Percentiles rank a stretch among this genome's conserved stretches.
Conservation (phyloP, 257 asterid species). For the Gentiana dahurica region DNA sequence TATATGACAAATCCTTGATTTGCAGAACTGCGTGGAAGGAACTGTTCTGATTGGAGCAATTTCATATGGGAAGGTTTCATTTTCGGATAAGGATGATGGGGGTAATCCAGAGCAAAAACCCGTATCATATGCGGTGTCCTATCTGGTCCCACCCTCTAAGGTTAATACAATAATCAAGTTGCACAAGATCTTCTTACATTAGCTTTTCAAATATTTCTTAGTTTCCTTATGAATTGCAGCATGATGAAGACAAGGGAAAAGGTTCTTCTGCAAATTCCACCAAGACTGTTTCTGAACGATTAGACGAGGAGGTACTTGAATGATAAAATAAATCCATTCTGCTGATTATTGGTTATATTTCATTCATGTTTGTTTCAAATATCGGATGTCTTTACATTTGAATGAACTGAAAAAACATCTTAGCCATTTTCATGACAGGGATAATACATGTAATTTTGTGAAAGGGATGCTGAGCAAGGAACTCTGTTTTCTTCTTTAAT, state of each 20-base stretch:
- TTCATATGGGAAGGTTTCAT: constrained; percentile 71
- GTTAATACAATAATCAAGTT: constrained; percentile 17
- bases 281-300: constrained; percentile 59
- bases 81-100: constrained; percentile 40
- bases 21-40: constrained; percentile 72
- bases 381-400: too few species aligned
- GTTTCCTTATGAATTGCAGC: constrained; percentile 26
- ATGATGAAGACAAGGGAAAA: constrained; percentile 70
- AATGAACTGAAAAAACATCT: too few species aligned
- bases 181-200: not conserved
- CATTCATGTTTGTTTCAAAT: too few species aligned
- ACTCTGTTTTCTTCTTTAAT: not conserved
- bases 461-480: not conserved
- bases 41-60: constrained; percentile 75
- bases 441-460: too few species aligned
- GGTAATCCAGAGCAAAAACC: constrained; percentile 62
- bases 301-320: constrained; percentile 71
- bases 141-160: constrained; percentile 72
- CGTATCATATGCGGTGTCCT: constrained; percentile 56
- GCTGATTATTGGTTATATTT: too few species aligned
- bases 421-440: too few species aligned
- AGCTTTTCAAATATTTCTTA: constrained; percentile 3
- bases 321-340: not conserved
- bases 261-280: constrained; percentile 38
- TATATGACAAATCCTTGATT: constrained; percentile 9